Base-by-base conservation (phyloP, 192 early-diverging fungal genomes). In the Linnemannia hyalina region DNA sequence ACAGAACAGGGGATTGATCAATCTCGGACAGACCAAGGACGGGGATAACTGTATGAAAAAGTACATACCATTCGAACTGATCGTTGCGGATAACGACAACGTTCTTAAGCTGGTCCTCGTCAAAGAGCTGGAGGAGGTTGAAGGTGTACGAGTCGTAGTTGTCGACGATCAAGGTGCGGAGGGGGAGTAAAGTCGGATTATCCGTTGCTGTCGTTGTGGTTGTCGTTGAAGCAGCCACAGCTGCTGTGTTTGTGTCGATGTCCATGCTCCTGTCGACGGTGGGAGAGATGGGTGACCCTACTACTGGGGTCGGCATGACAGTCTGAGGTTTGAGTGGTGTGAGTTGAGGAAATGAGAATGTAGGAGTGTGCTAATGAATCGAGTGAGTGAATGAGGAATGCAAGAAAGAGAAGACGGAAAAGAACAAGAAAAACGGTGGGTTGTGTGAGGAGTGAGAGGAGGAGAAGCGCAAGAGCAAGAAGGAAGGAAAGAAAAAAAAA, bases 91-190 rank as follows among this genome's bases (percentile, higher is more conserved):
- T 96, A 40, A 98, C 95, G 8, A 98, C 89, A 0, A 97, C 93
- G 41, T 92, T 86, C 29, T 73, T 57, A 7, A 88, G 77, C 42
- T 91, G 90, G 8, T 80, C 75, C 23, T 82, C 55, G 13, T 80
- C 73, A 63, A 92, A 93, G 36, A 97, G 89, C 82, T 97, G 96
- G 70, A 95, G 85, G n/a, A 99, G 90, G 85, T 99, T 99, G 89
- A 97, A 96, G 3, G 98, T 99, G 85, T 99, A 99, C 20, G 97
- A 98, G 88, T 99, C 98, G 82, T 98, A 98, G 91, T 99, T 98
- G 88, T 99, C 98, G 70, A 99, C 93, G 69, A 99, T 95, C 32
- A 99, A 87, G 1, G 93, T 93, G 18, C 93, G 86, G 73, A 93
- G 68, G 20, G 80, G 40, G 32, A 65, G 60, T 13, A 65, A 6